Conservation (phyloP, 306 rosid species). For the Trifolium subterraneum region DNA sequence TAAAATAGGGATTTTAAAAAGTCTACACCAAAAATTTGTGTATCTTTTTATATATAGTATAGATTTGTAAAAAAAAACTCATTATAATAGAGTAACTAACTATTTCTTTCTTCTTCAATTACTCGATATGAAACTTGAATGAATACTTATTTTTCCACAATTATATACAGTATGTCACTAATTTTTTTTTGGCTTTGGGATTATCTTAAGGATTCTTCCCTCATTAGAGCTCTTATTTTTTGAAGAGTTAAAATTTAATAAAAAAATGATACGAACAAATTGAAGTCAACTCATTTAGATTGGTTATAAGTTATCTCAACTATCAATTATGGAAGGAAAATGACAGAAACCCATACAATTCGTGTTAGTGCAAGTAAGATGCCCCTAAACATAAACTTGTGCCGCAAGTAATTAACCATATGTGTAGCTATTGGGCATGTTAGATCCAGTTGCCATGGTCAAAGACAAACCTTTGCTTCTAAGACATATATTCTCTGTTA, state of each 20-base stretch:
- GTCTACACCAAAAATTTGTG: no score
- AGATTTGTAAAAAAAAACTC: no score
- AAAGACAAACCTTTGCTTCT: slow-evolving; percentile 40
- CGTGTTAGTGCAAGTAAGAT: slow-evolving; percentile 15
- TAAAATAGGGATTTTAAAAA: no score
- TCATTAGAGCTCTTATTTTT: no score
- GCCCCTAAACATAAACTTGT: neutral
- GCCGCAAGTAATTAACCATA: neutral
- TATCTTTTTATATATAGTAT: no score
- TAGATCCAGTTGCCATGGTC: slow-evolving; percentile 8
- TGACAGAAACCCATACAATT: neutral
- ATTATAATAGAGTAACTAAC: no score
- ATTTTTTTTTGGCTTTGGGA: no score
- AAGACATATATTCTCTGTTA: slow-evolving; percentile 24
- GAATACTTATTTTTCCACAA: no score
- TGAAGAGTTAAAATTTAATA: neutral
- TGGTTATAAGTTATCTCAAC: neutral
- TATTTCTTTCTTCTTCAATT: no score
- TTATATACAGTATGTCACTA: no score
- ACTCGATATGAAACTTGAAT: no score
- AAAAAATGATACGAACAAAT: neutral
- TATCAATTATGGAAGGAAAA: neutral
- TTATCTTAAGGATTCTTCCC: no score
- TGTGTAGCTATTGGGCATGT: neutral
- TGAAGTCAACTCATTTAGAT: neutral